Evolutionary conservation across 129 eudicot genomes (phyloP), one percentile per base, ranked within the genome.

Genomic region (Pulicaria dysenterica): DNA sequence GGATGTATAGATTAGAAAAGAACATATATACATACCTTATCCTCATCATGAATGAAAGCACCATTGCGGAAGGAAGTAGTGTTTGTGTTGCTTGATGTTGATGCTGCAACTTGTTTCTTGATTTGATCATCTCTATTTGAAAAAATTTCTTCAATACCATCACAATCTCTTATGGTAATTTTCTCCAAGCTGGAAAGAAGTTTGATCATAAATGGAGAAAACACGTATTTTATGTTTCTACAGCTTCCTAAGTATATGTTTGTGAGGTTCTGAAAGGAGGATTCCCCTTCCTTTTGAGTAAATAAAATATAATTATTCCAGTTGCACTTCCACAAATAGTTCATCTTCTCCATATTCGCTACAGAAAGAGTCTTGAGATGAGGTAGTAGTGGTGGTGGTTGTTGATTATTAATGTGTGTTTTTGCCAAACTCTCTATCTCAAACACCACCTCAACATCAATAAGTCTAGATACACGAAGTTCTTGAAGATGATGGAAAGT

Each of bases 311-410:
- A 24, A 24, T 24, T 24, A 24, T 24, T 24, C 31, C 31, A 24
- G 31, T 24, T 24, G 31, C 31, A 67, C 69, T 64, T 64, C 69
- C 69, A 64, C 69, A 64, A 53, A 66, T 24, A n/a, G 31, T 38
- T 34, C 72, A 46, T 66, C 10, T 11, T 66, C 11, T 66, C 57
- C 72, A 67, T 11, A 3, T 13, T 13, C 0, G 0, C 0, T 46
- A 66, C 11, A 0, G 3, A 0, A 5, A 66, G 3, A 11, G 5
- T 9, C 71, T 65, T 17, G 17, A 66, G 56, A 42, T 24, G 19
- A 3, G 24, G 56, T 31, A 46, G 56, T 11, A 45, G 55, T 13
- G 1, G 19, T 13, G 1, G 19, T 45, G 57, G 42, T 66, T 34
- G 41, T 46, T 66, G 71, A 46, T 66, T 47, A 47, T 67, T 19